These are phyloP conservation scores for Areca catechu DNA, from an alignment of 176 grass and related monocot genomes.

Conservation along the genomic window DNA sequence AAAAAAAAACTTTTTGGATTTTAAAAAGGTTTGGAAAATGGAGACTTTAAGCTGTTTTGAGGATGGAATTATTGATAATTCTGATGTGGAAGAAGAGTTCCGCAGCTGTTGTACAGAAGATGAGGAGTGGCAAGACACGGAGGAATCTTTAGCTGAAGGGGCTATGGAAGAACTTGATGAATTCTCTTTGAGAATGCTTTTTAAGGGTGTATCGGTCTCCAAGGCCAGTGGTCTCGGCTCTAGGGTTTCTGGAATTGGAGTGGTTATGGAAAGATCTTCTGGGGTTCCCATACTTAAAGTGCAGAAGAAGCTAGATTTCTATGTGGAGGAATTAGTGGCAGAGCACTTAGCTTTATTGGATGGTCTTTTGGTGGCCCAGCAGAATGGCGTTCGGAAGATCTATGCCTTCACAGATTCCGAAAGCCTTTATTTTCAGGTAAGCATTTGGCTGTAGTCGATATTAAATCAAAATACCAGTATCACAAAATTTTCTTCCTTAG, in stretches of 20 bases:
- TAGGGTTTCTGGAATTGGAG: conserved; percentile 74
- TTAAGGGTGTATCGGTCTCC: conserved; percentile 68
- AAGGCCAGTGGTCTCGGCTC: conserved; percentile 27
- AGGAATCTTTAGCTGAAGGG: conserved; percentile 62
- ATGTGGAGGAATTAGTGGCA: conserved; percentile 75
- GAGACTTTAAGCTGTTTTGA: conserved; percentile 21
- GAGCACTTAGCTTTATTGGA: conserved; percentile 98
- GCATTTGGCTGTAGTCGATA: not conserved
- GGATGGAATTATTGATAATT: conserved; percentile 25
- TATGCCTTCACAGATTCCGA: conserved; percentile 93
- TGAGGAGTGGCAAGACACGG: conserved; percentile 91
- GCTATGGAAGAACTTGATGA: conserved; percentile 61
- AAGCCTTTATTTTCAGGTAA: conserved; percentile 93
- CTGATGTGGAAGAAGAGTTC: conserved; percentile 58
- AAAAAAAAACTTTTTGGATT: not conserved
- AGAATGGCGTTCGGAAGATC: conserved; percentile 68
- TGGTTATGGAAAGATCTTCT: conserved; percentile 70
- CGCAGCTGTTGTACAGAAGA: conserved; percentile 76
- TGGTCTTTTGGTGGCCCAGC: conserved; percentile 60
- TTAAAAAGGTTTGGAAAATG: conserved; percentile 12
- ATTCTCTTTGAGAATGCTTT: conserved; percentile 68
- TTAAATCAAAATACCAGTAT: too few relatives aligned
- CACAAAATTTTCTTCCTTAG: too few relatives aligned
- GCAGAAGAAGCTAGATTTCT: conserved; percentile 97
- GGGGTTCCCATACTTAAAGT: conserved; percentile 49